phyloP scores from a whole-genome alignment of 108 stramenopile species.

The Pseudonitzschia multistriata region DNA sequence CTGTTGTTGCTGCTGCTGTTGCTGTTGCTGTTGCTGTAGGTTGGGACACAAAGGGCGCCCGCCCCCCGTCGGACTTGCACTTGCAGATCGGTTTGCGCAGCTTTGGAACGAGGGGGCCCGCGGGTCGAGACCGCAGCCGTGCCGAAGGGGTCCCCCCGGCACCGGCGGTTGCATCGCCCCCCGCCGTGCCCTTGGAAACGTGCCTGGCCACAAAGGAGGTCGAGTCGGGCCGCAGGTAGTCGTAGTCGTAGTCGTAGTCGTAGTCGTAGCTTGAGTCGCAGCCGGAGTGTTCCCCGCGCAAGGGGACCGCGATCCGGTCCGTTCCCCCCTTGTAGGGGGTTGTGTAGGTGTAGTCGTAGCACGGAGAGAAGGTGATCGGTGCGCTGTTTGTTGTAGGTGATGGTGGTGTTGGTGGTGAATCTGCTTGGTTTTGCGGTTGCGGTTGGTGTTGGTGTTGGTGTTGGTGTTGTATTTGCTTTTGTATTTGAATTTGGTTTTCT shows the following conservation, averaged over 20 bases:
- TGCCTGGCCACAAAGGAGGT: constrained; percentile 2
- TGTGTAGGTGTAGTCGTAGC: constrained; percentile 9
- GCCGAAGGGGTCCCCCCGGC: no score
- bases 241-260: background rate
- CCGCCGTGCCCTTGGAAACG: no score
- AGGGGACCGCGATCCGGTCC: background rate
- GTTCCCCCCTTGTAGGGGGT: constrained; percentile 9
- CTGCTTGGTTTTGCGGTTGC: no score
- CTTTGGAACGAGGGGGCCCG: no score
- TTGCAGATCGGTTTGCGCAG: constrained; percentile 17
- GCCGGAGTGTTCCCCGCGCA: background rate
- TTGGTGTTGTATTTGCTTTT: background rate
- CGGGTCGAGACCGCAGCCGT: no score
- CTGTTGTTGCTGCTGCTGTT: background rate
- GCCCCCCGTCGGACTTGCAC: constrained; percentile 6
- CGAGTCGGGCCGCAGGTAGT: constrained; percentile 6
- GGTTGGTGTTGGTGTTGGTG: no score
- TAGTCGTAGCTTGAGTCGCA: background rate
- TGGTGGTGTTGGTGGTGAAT: no score
- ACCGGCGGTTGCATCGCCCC: background rate
- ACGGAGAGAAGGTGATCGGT: background rate
- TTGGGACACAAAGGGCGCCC: background rate
- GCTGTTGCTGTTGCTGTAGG: background rate
- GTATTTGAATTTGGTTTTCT: background rate
- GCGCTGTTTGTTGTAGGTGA: no score